Conservation (phyloP, 371 early-diverging fungal genomes). For the Mortierella sp. region DNA sequence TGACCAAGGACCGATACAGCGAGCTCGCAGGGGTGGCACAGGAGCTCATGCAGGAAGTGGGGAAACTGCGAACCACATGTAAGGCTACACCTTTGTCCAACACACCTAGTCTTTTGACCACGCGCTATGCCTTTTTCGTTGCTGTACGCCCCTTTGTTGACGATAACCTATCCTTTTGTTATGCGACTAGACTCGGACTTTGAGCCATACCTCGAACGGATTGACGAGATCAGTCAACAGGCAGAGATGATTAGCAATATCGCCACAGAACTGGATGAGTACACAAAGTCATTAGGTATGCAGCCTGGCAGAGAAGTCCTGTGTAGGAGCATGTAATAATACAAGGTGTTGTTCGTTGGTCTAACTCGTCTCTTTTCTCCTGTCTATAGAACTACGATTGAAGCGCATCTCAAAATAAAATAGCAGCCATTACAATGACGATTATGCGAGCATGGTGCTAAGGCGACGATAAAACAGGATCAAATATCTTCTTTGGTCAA, state of each 20-base stretch:
- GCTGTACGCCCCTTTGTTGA: background rate
- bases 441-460: background rate
- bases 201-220: conserved; percentile 65
- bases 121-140: background rate
- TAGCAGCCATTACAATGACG: background rate
- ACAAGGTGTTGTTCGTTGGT: background rate
- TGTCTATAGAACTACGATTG: conserved; percentile 21
- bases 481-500: conserved; percentile 2
- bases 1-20: conserved; percentile 69
- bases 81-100: conserved; percentile 11
- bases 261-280: conserved; percentile 70
- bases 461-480: background rate
- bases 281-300: conserved; percentile 72
- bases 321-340: background rate
- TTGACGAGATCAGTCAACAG: conserved; percentile 72
- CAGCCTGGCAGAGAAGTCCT: background rate
- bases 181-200: conserved; percentile 67
- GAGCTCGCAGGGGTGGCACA: conserved; percentile 74
- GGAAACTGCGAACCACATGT: conserved; percentile 70
- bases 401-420: conserved; percentile 38
- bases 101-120: background rate
- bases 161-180: background rate
- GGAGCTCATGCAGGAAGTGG: conserved; percentile 71
- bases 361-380: background rate
- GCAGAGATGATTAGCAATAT: conserved; percentile 70